Evolutionary conservation across 306 rosid species (phyloP).

Genomic region (Cucumis melo): DNA sequence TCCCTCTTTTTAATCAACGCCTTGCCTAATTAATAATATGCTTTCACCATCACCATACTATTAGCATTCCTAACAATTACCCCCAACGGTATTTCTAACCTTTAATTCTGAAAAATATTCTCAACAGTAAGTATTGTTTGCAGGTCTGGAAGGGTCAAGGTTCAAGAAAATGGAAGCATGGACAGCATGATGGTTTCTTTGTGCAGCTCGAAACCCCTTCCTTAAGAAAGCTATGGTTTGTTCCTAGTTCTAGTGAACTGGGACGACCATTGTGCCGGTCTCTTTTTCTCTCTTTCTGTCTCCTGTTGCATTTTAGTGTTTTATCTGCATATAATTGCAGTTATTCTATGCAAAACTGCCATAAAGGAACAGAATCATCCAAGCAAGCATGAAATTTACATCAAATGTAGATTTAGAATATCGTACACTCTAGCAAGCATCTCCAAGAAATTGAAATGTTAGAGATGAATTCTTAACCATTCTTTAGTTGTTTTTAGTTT

Average conservation of each 20-base stretch:
- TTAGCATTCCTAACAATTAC: neutral
- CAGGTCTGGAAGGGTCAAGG: constrained; percentile 99
- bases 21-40: neutral
- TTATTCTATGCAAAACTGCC: neutral
- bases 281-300: constrained; percentile 16
- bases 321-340: neutral
- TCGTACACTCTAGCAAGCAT: neutral
- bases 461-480: neutral
- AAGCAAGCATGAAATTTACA: neutral
- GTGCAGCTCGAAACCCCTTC: constrained; percentile 77
- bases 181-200: constrained; percentile 84
- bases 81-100: neutral
- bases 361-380: neutral
- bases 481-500: neutral
- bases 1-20: neutral
- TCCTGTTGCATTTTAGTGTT: neutral
- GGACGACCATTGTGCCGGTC: constrained; percentile 90
- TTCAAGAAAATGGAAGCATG: constrained; percentile 88
- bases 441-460: neutral
- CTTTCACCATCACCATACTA: neutral
- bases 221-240: constrained; percentile 72
- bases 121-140: neutral
- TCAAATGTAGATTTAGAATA: neutral
- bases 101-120: neutral
- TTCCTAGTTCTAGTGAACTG: constrained; percentile 70